Base-by-base conservation (phyloP, 352 stramenopile genomes). In the Pseudoperonospora humuli region DNA sequence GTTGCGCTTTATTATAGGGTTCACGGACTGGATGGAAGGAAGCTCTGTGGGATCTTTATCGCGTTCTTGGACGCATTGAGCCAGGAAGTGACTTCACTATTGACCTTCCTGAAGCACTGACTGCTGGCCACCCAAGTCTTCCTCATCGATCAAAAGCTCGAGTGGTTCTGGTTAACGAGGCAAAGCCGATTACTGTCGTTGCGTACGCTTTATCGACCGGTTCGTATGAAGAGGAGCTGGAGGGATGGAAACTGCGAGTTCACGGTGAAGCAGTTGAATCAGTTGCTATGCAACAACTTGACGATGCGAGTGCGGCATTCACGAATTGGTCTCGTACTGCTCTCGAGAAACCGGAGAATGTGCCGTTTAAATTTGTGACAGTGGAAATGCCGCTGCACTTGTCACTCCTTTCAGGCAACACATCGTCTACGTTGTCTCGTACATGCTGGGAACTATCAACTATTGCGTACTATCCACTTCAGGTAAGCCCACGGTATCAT, bases 121-220 rank as follows among this genome's bases (percentile, higher is more conserved):
- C 73, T n/a, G 60, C 69, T 26, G 93, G 94, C 3, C 72, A 96
- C 45, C 88, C 92, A 14, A 81, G 82, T 14, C 67, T 99, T 17
- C 80, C 87, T 26, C 71, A 78, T 28, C 91, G 88, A 33, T 85
- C 92, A 32, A 86, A 89, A 49, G 85, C 87, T 27, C 73, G 80
- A 35, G 75, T 97, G 5, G 80, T 98, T 17, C 71, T 95, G 20
- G 95, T 98, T 10, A 83, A 96, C 60, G 93, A 98, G 43, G 73
- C 93, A 14, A 75, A 95, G 49, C 87, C 89, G 1, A 95, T 95
- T 34, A 98, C 93, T 17, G 94, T 86, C 7, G 95, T 98, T 51
- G 93, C 95, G 14, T 97, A 98, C 54, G 94, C 93, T 14, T 72
- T 99, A 33, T 83, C 86, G 5, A 97, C 93, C 6, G 71, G 83